Evolutionary conservation across 441 rosid genomes (phyloP).

Genomic region (Cnidoscolus chayamansa): DNA sequence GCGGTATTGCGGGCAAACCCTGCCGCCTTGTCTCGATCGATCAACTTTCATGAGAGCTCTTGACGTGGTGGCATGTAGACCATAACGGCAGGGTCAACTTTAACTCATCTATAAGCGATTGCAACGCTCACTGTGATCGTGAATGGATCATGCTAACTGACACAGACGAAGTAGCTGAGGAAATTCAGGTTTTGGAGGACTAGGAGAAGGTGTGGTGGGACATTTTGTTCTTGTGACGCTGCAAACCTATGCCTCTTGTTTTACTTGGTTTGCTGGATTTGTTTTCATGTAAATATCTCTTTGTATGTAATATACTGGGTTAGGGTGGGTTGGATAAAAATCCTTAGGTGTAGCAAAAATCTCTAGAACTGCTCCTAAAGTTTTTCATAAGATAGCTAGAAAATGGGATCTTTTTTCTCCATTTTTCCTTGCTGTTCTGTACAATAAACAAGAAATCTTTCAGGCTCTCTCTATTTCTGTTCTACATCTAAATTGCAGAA

Average conservation of each 20-base stretch:
- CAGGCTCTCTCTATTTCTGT: not conserved
- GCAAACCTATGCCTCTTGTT: conserved; percentile 21
- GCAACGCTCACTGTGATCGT: conserved; percentile 6
- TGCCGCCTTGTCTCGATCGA: conserved; percentile 79
- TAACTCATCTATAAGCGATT: not conserved
- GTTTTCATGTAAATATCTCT: conserved; percentile 30
- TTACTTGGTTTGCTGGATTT: conserved; percentile 22
- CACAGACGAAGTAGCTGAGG: conserved; percentile 1
- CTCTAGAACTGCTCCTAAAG: conserved; percentile 2
- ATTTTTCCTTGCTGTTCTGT: conserved; percentile 3
- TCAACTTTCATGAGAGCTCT: conserved; percentile 61
- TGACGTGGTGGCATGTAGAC: conserved; percentile 28
- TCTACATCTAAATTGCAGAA: conserved; percentile 1
- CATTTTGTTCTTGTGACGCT: conserved; percentile 29
- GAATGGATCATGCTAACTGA: conserved; percentile 18
- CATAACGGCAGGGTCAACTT: not conserved
- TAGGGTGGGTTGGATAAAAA: conserved; percentile 21
- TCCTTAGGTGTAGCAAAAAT: conserved; percentile 9
- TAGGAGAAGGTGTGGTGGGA: conserved; percentile 14
- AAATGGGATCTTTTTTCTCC: conserved; percentile 18
- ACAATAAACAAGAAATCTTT: not conserved
- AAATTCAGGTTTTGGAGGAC: not conserved
- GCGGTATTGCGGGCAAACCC: conserved; percentile 62
- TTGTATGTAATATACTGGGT: conserved; percentile 26
- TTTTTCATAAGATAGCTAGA: conserved; percentile 13